Base-by-base conservation (phyloP, 2,329 filamentous ascomycete species). In the Xylaria polymorpha region DNA sequence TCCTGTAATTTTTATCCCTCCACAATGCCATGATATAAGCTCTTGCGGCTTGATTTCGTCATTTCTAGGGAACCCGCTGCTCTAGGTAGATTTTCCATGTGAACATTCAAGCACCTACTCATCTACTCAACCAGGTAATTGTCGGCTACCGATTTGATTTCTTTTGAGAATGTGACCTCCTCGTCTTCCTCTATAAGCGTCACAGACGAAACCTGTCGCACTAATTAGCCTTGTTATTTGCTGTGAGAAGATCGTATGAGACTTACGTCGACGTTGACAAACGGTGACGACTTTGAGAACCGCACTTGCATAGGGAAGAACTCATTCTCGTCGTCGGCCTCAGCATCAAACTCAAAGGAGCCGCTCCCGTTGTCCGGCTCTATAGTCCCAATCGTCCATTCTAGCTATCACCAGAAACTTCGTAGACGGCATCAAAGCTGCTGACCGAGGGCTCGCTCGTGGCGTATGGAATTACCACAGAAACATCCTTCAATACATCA, bases 241-340 rank as follows among this genome's bases (percentile, higher is more conserved):
- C 1, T 4, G 48, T 43, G 14, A 22, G 44, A 41, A 25, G 35
- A 44, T 69, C 8, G 22, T 25, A 12, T 63, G n/a, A 55, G 71
- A 88, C 92, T 91, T 85, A 98, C 95, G 83, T 98, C 94, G 72
- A 99, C 93, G 76, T 98, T 94, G 60, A 98, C 88, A 80, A 93
- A 97, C 35, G 96, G 95, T 67, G 87, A 89, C 50, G 89, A 87
- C 87, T 97, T 98, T 72, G 89, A 91, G 82, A 99, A 99, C 64
- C 90, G 88, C 69, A 98, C 90, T 63, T 88, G 91, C 94, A 99
- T 98, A 0, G 96, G 96, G 90, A 99, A 99, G 84, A 98, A 98
- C 76, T 98, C 94, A 66, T 93, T 91, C 79, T 98, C 96, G 74
- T 94, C 93, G 64, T 90, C 88, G 12, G 93, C 93, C 79, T 93